Conservation (phyloP, 2,329 filamentous ascomycete species). For the Neonectria magnoliae region DNA sequence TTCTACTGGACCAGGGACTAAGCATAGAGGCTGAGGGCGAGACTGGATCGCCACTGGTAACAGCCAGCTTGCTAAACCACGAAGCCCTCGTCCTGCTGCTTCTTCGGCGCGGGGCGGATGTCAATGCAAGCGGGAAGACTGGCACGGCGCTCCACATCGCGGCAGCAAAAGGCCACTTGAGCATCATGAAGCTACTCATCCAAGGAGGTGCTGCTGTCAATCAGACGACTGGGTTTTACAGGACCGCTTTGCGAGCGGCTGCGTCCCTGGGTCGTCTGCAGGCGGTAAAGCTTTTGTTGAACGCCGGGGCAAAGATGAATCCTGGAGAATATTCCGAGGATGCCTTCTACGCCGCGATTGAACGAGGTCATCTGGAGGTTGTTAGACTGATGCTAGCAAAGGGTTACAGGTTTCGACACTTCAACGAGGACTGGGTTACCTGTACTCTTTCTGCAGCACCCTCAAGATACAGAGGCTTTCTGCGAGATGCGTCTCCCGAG, state of each 20-base stretch:
- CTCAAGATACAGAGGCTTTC: not conserved
- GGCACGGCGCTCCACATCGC: conserved; percentile 19
- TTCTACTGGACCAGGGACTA: conserved; percentile 9
- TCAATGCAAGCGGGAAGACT: not conserved
- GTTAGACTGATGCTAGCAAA: conserved; percentile 8
- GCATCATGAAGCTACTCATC: conserved; percentile 7
- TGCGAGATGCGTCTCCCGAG: conserved; percentile 1
- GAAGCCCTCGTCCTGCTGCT: conserved; percentile 1
- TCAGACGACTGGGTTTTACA: not conserved
- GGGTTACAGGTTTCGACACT: not conserved
- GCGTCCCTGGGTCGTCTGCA: conserved; percentile 13
- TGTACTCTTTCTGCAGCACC: too few relatives aligned
- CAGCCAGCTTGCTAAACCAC: conserved; percentile 15
- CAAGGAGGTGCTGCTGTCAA: conserved; percentile 5
- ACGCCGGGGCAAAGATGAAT: conserved; percentile 1
- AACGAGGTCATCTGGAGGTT: conserved; percentile 20
- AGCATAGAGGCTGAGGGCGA: conserved; percentile 17
- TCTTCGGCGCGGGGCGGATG: conserved; percentile 5
- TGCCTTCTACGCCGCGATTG: conserved; percentile 16
- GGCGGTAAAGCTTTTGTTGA: not conserved
- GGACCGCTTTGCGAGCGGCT: conserved; percentile 11
- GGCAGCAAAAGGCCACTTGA: not conserved
- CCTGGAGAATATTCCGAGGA: not conserved
- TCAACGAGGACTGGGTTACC: not conserved
- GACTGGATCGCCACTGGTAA: conserved; percentile 19